These are phyloP conservation scores for Adansonia gregorii DNA, from an alignment of 441 rosid species.

Conservation along the genomic window DNA sequence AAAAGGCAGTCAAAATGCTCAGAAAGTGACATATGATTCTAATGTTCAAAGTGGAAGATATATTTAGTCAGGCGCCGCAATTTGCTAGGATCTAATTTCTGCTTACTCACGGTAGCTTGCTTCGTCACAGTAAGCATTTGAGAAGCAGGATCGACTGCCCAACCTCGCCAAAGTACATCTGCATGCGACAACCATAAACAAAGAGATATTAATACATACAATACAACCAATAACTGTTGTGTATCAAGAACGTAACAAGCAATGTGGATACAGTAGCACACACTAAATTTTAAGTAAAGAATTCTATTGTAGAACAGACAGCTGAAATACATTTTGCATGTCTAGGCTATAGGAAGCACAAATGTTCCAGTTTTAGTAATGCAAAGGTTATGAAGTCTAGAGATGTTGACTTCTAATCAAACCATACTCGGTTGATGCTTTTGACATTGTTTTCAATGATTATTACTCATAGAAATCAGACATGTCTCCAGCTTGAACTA, in stretches of 20 bases:
- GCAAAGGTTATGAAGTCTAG: not conserved
- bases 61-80: constrained; percentile 84
- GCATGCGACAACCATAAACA: not conserved
- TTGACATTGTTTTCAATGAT: not conserved
- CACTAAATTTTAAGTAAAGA: not conserved
- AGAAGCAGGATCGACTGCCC: constrained; percentile 42
- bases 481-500: not conserved
- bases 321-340: not conserved
- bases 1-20: not conserved
- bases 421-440: not conserved
- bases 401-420: not conserved
- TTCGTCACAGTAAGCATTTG: not conserved
- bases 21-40: not conserved
- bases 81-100: constrained; percentile 74
- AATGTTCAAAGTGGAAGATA: constrained; percentile 91
- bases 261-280: not conserved
- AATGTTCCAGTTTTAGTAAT: not conserved
- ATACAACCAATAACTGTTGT: not conserved
- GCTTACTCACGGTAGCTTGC: constrained; percentile 54
- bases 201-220: not conserved
- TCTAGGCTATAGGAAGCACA: not conserved
- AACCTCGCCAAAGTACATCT: not conserved
- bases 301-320: not conserved
- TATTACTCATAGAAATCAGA: not conserved
- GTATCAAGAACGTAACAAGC: not conserved